These are phyloP conservation scores for Boechera retrofracta DNA, from an alignment of 345 rosid species.

Conservation along the genomic window DNA sequence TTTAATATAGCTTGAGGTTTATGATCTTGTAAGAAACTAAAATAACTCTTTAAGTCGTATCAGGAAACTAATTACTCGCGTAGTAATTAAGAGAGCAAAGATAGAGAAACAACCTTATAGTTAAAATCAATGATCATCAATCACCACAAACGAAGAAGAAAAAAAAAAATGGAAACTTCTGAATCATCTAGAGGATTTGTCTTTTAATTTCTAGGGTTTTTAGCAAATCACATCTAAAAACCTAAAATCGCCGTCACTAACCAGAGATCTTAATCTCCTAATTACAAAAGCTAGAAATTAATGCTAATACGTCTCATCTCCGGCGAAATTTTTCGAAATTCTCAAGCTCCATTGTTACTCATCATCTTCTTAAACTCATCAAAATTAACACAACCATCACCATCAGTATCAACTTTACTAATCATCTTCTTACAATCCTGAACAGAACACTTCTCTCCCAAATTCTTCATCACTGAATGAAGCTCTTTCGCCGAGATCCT, in stretches of 20 bases:
- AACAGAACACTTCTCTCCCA: conserved; percentile 75
- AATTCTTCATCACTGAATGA: conserved; percentile 72
- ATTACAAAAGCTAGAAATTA: conserved; percentile 3
- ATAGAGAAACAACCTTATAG: background rate
- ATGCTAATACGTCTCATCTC: background rate
- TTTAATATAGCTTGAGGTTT: no score
- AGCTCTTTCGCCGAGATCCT: conserved; percentile 78
- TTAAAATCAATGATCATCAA: background rate
- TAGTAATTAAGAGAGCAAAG: background rate
- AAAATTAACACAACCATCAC: conserved; percentile 91
- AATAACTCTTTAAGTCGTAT: no score
- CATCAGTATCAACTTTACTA: conserved; percentile 81
- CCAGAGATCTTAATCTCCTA: background rate
- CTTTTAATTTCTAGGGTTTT: background rate
- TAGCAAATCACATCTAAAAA: no score
- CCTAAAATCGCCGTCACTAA: conserved; percentile 20
- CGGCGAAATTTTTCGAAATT: background rate
- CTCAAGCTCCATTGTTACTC: conserved; percentile 39
- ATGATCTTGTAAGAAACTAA: no score
- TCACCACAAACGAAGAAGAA: background rate
- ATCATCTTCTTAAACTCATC: conserved; percentile 97
- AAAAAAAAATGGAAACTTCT: no score
- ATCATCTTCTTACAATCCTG: conserved; percentile 85
- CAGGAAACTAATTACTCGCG: no score
- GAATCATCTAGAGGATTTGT: no score